Percentiles rank a stretch among this genome's conserved stretches.
These are phyloP conservation scores for Candida argentea DNA, from an alignment of 805 yeast genomes.

Conservation along the genomic window DNA sequence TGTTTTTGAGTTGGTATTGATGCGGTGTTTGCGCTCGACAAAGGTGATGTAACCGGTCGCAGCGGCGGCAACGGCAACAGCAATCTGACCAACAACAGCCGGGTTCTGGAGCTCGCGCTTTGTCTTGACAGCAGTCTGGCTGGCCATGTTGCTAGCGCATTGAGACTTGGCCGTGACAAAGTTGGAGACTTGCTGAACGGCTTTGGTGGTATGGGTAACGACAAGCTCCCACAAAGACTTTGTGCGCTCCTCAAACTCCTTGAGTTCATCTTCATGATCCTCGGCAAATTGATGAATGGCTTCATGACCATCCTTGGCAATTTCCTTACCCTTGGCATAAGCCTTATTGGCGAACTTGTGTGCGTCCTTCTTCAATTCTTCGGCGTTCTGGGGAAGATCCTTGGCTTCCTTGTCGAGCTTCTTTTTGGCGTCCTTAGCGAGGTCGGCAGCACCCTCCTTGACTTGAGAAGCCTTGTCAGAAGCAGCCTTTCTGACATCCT, in stretches of 20 bases:
- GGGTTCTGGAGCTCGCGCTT: conserved; percentile 49
- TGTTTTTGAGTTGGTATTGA: conserved; percentile 33
- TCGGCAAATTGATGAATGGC: too few relatives aligned
- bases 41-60: conserved; percentile 41
- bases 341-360: not conserved
- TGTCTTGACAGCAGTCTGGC: conserved; percentile 2
- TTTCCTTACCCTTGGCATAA: not conserved
- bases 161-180: conserved; percentile 7
- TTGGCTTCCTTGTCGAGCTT: conserved; percentile 5
- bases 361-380: conserved; percentile 12
- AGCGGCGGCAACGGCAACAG: conserved; percentile 37
- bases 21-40: conserved; percentile 37
- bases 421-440: conserved; percentile 10
- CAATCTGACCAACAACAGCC: conserved; percentile 44
- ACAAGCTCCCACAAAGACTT: conserved; percentile 10
- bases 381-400: conserved; percentile 1
- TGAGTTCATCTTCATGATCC: too few relatives aligned
- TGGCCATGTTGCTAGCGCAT: conserved; percentile 9
- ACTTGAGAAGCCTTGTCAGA: too few relatives aligned
- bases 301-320: not conserved
- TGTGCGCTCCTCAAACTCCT: conserved; percentile 7
- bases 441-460: conserved; percentile 3
- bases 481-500: conserved; percentile 10
- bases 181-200: too few relatives aligned
- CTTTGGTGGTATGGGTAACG: conserved; percentile 8